phyloP scores from a whole-genome alignment of 768 basidiomycete species.

The Trametes cingulata region DNA sequence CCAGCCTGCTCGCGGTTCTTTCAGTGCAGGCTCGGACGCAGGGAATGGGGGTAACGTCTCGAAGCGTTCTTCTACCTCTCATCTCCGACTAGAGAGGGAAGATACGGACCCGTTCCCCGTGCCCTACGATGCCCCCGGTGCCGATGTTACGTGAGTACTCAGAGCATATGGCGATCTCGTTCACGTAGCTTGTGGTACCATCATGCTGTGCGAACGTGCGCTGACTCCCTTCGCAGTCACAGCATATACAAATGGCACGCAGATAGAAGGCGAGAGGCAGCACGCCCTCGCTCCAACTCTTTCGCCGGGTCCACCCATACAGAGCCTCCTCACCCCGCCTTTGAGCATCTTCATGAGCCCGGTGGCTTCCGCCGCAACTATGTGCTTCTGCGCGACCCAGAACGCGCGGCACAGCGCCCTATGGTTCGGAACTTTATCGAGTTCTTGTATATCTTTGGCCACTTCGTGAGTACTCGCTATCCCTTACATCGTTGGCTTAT shows the following conservation, averaged over 20 bases:
- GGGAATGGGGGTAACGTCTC: conserved; percentile 34
- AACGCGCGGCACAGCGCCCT: conserved; percentile 39
- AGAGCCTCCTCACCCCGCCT: conserved; percentile 62
- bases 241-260: conserved; percentile 95
- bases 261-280: conserved; percentile 61
- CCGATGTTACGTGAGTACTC: conserved; percentile 84
- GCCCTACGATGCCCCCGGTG: conserved; percentile 83
- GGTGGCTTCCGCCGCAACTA: conserved; percentile 94
- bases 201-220: conserved; percentile 18
- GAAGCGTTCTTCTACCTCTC: conserved; percentile 30
- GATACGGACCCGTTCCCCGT: conserved; percentile 80
- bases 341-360: conserved; percentile 93
- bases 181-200: not conserved
- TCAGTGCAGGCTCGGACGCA: conserved; percentile 32
- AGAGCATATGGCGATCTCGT: not conserved
- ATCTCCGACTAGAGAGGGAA: conserved; percentile 38
- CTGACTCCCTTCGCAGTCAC: conserved; percentile 50
- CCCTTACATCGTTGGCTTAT: not conserved
- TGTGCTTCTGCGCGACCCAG: conserved; percentile 57
- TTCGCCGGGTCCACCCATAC: conserved; percentile 56
- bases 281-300: conserved; percentile 68
- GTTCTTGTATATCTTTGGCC: conserved; percentile 92
- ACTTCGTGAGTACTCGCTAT: conserved; percentile 69
- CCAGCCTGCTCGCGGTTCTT: conserved; percentile 26
- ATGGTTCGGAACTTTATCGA: conserved; percentile 88